Evolutionary conservation across 2,329 filamentous ascomycete species (phyloP).

Genomic region (Fusarium verrucosum): DNA sequence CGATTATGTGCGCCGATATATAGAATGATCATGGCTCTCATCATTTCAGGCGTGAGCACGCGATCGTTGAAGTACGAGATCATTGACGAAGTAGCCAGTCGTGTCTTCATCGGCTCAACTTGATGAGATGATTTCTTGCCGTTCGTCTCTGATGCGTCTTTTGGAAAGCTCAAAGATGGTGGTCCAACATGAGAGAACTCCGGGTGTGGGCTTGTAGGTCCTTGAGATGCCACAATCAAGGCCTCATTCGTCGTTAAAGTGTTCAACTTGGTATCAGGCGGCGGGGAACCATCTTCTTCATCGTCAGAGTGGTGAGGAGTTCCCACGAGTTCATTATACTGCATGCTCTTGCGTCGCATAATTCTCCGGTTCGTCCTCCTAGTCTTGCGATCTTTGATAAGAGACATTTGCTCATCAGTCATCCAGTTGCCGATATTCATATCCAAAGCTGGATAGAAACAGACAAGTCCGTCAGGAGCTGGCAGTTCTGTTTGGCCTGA

Average conservation of each 20-base stretch:
- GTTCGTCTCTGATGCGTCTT: constrained; percentile 26
- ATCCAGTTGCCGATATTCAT: constrained; percentile 99
- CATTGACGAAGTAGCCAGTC: constrained; percentile 95
- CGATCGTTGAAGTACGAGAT: constrained; percentile 98
- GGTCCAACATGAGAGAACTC: constrained; percentile 62
- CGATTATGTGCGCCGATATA: constrained; percentile 95
- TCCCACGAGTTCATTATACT: constrained; percentile 84
- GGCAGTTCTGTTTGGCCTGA: constrained; percentile 66
- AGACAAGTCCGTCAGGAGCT: constrained; percentile 79
- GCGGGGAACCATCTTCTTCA: constrained; percentile 60
- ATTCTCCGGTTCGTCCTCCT: constrained; percentile 82
- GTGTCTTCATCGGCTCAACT: constrained; percentile 73
- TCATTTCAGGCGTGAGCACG: constrained; percentile 95
- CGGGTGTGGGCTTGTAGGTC: constrained; percentile 53
- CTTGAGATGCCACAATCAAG: constrained; percentile 15
- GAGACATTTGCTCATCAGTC: constrained; percentile 95
- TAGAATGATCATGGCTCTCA: constrained; percentile 98
- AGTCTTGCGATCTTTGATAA: constrained; percentile 85
- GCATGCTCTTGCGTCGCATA: constrained; percentile 83
- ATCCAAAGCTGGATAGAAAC: constrained; percentile 90
- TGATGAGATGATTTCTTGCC: constrained; percentile 58
- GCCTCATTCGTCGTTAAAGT: constrained; percentile 15
- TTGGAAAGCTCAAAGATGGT: constrained; percentile 40
- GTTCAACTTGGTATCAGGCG: constrained; percentile 16
- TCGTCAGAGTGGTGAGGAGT: constrained; percentile 86